phyloP scores from a whole-genome alignment of 495 filamentous ascomycete genomes.

The Staphylotrichum longicolle region DNA sequence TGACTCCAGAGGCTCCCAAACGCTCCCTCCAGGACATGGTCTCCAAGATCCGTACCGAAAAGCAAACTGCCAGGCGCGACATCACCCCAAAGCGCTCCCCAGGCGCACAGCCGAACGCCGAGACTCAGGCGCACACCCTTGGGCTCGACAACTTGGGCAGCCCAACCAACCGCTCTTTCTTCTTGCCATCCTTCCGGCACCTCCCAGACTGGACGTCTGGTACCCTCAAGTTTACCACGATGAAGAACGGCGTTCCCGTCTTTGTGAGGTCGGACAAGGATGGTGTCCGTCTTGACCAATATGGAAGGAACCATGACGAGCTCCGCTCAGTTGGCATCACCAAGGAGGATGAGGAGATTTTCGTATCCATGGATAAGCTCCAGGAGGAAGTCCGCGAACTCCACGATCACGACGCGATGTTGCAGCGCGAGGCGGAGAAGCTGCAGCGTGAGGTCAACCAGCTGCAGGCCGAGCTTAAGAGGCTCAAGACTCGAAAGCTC shows the following conservation, averaged over 20 bases:
- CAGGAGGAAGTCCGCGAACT: conserved; percentile 49
- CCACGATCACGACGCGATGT: conserved; percentile 50
- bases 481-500: conserved; percentile 37
- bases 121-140: conserved; percentile 14
- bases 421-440: conserved; percentile 48
- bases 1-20: conserved; percentile 26
- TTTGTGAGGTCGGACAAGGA: conserved; percentile 39
- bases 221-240: conserved; percentile 42
- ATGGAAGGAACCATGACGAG: conserved; percentile 36
- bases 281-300: conserved; percentile 27
- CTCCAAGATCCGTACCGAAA: conserved; percentile 34
- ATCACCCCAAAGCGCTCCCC: conserved; percentile 27
- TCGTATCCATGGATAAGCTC: conserved; percentile 56
- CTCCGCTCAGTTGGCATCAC: conserved; percentile 41
- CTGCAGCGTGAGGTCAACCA: conserved; percentile 46
- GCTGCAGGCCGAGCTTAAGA: conserved; percentile 44
- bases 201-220: conserved; percentile 49
- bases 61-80: conserved; percentile 24
- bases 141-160: conserved; percentile 28
- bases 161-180: conserved; percentile 47
- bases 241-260: conserved; percentile 47
- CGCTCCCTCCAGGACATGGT: conserved; percentile 36
- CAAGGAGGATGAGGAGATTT: conserved; percentile 50
- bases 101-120: conserved; percentile 4
- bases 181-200: conserved; percentile 45